Base-by-base conservation (phyloP, 2,329 filamentous ascomycete genomes). In the Elsinoe perseae region DNA sequence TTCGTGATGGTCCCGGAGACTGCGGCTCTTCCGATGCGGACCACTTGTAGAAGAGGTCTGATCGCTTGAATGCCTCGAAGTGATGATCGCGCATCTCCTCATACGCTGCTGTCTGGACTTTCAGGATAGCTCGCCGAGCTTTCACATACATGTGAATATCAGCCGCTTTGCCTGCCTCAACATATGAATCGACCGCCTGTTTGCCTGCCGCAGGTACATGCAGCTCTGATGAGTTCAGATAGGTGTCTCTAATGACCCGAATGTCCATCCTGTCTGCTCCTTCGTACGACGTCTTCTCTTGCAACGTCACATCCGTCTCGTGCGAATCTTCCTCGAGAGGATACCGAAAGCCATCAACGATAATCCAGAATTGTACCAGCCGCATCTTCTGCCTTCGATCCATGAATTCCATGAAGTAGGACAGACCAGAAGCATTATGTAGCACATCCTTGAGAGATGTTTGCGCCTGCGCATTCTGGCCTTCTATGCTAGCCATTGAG, bases 321-420 rank as follows among this genome's bases (percentile, higher is more conserved):
- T 85, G 84, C 32, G 85, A 85, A 64, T 88, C 86, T 61, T 92
- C 88, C 70, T 98, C 93, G 2, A 98, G 75, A 0, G 93, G 95
- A 64, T 95, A 95, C 40, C 95, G 86, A 64, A 97, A 89, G 0
- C 93, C 92, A 72, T 98, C 93, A 4, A 97, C 93, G 2, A 97
- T 93, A 38, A 98, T 84, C 90, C 92, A 98, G 70, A 97, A 98
- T 66, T 98, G 93, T 4, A 98, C 91, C 46, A 96, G 75, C 12
- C 87, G 81, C 85, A 97, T 92, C 23, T 92, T 77, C 14, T 81
- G 80, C 67, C 91, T 87, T 40, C 93, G 84, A 68, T 98, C 93
- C 93, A 98, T 98, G 66, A 90, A 97, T 68, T 98, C 93, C 93
- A 98, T 98, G 73, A 98, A 97, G 68, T 95, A 98, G 2, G 93